Base-by-base conservation (phyloP, 345 rosid species). In the Ricinus communis region DNA sequence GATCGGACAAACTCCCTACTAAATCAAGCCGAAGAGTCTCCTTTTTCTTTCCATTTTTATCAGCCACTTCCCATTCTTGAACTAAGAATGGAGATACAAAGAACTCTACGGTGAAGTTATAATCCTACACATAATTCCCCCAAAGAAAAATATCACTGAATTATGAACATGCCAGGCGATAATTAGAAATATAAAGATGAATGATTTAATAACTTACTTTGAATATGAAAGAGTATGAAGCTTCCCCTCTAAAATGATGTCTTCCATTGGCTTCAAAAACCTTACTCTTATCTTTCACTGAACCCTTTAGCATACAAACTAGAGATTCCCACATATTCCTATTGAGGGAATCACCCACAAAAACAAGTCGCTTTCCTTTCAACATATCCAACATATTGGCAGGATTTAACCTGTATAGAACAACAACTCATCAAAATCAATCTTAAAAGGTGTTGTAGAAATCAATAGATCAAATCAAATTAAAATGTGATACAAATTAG, bases 311-410 rank as follows among this genome's bases (percentile, higher is more conserved):
- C 51, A 92, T 87, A 70, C 99, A 95, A 70, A 95, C 89, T 74
- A 92, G 77, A 62, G 99, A 92, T 74, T 95, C 98, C 99, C 98
- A 95, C 99, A 95, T 95, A 70, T 95, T 95, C 75, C 98, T 84
- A 66, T 95, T 95, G 49, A 95, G 47, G 0, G 99, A 95, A 75
- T 95, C 99, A 0, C 99, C 99, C 2, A 95, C 97, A 51, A 95
- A 92, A 40, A 76, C 99, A 13, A 95, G 87, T 12, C 99, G 77
- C 83, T 85, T 95, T 56, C 98, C 98, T 76, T 87, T 87, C 51
- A 95, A 79, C 86, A 95, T 66, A 50, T 92, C 83, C 67, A 95
- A 36, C 90, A 95, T 85, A 62, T 73, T 82, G 11, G 57, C 76
- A 10, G 88, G 93, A 76, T 87, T 74, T 75, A 95, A 80, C 86